Evolutionary conservation across 2,329 filamentous ascomycete genomes (phyloP), one percentile per base, ranked within the genome.

Genomic region (Aspergillus fijiensis): DNA sequence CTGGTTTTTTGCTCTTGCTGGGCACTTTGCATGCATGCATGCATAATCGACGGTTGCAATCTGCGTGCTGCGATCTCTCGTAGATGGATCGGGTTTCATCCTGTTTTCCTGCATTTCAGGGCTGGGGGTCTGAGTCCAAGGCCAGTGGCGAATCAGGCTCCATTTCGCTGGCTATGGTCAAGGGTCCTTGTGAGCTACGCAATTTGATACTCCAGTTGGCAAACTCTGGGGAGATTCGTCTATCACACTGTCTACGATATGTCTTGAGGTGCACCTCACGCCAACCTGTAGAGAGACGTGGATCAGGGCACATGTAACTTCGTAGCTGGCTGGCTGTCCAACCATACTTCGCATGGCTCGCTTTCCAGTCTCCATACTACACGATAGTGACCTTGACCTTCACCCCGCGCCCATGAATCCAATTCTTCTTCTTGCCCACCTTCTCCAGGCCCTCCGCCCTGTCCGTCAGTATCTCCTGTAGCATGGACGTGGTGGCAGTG

Each of bases 381-480:
- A 53, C 35, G 3, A 31, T 42, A 62, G 49, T 53, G 29, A 80
- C 75, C 25, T 71, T 69, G 19, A 80, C 70, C 62, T 73, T 76
- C 58, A 80, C 72, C 4, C 79, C 77, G 60, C 75, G 74, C 16
- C 74, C 77, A 14, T 78, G 74, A 31, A 78, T 72, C 80, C 84
- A 87, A 60, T 84, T 79, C 76, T 87, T 87, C 72, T 79, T 82
- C 77, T 87, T 87, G 0, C 85, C 85, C 6, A 82, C 76, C 72
- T 86, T 87, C 63, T 83, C 78, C 35, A 69, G 77, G 70, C 47
- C 74, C 67, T 23, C 78, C 65, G 63, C 78, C 2, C 74, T 74
- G 45, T 80, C 76, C 35, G 73, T 75, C 16, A 82, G 70, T 60
- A 77, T 74, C 5, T 69, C 61, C 12, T 59, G 63, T 47, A 68